Conservation (phyloP, 2,329 filamentous ascomycete species). For the Juglanconis sp. region DNA sequence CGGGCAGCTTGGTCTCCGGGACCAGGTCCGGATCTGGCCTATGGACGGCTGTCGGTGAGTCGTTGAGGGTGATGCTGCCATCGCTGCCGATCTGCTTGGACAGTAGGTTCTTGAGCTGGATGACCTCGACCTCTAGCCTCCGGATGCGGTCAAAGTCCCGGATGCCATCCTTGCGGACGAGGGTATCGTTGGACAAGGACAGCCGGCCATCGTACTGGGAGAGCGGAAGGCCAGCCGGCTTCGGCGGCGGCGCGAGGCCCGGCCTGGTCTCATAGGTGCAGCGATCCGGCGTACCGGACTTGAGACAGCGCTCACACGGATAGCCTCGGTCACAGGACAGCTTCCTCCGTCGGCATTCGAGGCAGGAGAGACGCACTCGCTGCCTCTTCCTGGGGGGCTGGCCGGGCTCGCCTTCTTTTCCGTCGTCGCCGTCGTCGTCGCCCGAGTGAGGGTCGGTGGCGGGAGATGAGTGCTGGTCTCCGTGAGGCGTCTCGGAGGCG, state of each 20-base stretch:
- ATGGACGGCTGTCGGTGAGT: conserved; percentile 19
- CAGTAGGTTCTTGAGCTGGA: conserved; percentile 53
- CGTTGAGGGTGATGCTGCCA: conserved; percentile 23
- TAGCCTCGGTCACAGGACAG: conserved; percentile 60
- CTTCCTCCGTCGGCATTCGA: conserved; percentile 59
- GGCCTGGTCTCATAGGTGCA: conserved; percentile 56
- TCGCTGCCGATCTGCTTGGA: conserved; percentile 35
- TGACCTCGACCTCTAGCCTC: conserved; percentile 56
- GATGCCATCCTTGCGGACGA: conserved; percentile 36
- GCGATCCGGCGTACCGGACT: conserved; percentile 57
- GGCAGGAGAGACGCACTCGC: conserved; percentile 56
- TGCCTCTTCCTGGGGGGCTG: conserved; percentile 53
- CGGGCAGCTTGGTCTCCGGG: conserved; percentile 24
- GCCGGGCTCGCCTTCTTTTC: conserved; percentile 25
- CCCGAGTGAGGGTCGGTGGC: conserved; percentile 14
- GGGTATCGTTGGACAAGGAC: conserved; percentile 38
- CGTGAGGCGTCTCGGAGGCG: conserved; percentile 9
- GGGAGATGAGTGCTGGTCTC: conserved; percentile 14
- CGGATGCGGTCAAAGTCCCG: conserved; percentile 58
- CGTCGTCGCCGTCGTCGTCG: conserved; percentile 24
- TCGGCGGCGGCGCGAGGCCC: conserved; percentile 34
- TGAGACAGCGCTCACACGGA: conserved; percentile 60
- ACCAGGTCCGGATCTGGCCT: conserved; percentile 20
- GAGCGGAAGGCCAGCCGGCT: conserved; percentile 48
- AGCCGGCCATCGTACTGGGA: conserved; percentile 42